phyloP scores from a whole-genome alignment of 169 alveolate species.

The Neospora caninum region DNA sequence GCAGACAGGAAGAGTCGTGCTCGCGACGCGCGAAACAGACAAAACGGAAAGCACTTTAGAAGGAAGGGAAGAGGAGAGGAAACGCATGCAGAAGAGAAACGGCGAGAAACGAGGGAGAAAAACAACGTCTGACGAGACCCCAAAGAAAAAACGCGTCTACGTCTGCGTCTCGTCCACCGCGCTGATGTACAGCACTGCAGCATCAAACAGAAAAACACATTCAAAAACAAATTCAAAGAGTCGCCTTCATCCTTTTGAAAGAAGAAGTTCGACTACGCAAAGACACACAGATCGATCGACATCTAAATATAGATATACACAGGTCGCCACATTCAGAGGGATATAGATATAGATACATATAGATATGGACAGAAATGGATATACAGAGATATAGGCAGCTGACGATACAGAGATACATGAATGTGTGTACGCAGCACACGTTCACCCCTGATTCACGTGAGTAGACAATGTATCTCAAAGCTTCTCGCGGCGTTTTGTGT shows the following conservation, averaged over 20 bases:
- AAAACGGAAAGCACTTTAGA: neutral
- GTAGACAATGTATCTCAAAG: too few relatives aligned
- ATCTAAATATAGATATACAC: neutral
- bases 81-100: neutral
- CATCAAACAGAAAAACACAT: neutral
- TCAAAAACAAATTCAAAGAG: neutral
- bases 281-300: neutral
- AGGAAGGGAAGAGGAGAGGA: neutral
- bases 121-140: neutral
- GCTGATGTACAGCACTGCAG: slow-evolving; percentile 33
- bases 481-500: too few relatives aligned
- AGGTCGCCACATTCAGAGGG: neutral
- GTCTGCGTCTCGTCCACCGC: neutral
- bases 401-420: neutral
- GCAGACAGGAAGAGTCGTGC: neutral
- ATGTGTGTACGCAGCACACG: too few relatives aligned
- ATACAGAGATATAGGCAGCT: neutral
- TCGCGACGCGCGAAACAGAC: neutral
- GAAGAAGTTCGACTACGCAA: too few relatives aligned
- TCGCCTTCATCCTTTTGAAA: neutral
- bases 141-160: neutral
- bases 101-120: neutral
- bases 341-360: neutral
- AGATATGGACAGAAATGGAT: neutral
- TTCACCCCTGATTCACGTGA: too few relatives aligned